Evolutionary conservation across 2,329 filamentous ascomycete species (phyloP).

Genomic region (Didymellaceae sp.): DNA sequence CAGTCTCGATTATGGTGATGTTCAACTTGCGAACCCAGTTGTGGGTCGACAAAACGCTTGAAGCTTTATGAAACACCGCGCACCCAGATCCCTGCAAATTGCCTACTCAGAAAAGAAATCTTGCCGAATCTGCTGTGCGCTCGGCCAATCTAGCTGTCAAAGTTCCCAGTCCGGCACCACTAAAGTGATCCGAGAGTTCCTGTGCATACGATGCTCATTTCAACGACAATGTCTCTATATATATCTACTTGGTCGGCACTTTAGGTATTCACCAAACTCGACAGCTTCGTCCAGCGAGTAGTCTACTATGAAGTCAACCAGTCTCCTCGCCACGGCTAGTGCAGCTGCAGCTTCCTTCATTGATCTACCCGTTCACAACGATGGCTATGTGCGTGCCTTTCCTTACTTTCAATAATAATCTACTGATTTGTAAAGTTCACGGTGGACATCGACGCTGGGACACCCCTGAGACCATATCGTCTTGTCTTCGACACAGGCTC

Average conservation of each 20-base stretch:
- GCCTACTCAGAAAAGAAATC: not conserved
- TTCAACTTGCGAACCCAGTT: too few species aligned
- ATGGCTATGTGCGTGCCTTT: constrained; percentile 7
- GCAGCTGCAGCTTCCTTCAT: constrained; percentile 21
- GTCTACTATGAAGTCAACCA: not conserved
- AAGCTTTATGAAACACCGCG: not conserved
- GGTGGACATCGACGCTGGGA: constrained; percentile 15
- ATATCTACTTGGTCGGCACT: not conserved
- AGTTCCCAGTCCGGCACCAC: constrained; percentile 10
- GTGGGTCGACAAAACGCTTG: too few species aligned
- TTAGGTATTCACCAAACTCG: too few species aligned
- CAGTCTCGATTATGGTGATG: too few species aligned
- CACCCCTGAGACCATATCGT: constrained; percentile 21
- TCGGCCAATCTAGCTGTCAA: not conserved
- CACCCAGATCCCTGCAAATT: not conserved
- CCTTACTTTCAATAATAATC: too few species aligned
- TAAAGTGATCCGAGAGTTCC: constrained; percentile 2
- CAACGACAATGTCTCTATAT: not conserved
- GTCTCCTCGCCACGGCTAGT: not conserved
- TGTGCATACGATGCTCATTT: constrained; percentile 16
- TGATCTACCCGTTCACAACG: constrained; percentile 20
- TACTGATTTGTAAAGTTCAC: constrained; percentile 2
- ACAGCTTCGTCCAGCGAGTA: not conserved
- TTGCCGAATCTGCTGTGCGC: constrained; percentile 1
- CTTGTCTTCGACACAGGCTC: constrained; percentile 29